Base-by-base conservation (phyloP, 1,139 yeast genomes). In the Candida tropicalis region DNA sequence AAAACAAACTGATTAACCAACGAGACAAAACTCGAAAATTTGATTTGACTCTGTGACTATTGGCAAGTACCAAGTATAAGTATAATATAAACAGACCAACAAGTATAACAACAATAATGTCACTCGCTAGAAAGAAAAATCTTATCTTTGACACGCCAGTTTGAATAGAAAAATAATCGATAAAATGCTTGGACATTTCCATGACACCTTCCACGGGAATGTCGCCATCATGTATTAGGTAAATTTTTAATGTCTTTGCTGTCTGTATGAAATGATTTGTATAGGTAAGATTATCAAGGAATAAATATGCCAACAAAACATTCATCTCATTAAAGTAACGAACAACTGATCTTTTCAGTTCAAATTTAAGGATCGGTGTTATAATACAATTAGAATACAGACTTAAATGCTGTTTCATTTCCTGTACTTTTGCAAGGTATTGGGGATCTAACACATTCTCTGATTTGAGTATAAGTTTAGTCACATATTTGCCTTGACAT, bases 11-110 rank as follows among this genome's bases (percentile, higher is more conserved):
- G 2, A 77, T 76, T 0, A 73, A 23, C 68, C 85, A 82, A 1
- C 90, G 91, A n/a, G 75, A 44, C 6, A 83, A 52, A 10, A 87
- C 63, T 0, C 93, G 91, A 2, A 70, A 39, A 52, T 74, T 75
- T 2, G 91, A 84, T 41, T 81, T 73, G 9, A 86, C 76, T 16
- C 79, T 68, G 38, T 77, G 77, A 40, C 76, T 64, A 47, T 81
- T 79, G 15, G 79, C 65, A 24, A 84, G 65, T 13, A 84, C 71
- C n/a, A 82, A 54, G 47, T 62, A 68, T 13, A 66, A 46, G 46
- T 59, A 63, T 12, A 61, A 36, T 9, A 58, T 17, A 35, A 55
- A 60, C 2, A 41, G 44, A 1, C 51, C 22, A 11, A 59, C 37
- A 2, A 49, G 17, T 3, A 41, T n/a, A 10, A 41, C 24, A 1